Conservation (phyloP, 495 filamentous ascomycete genomes). For the Apiosordaria backusii region DNA sequence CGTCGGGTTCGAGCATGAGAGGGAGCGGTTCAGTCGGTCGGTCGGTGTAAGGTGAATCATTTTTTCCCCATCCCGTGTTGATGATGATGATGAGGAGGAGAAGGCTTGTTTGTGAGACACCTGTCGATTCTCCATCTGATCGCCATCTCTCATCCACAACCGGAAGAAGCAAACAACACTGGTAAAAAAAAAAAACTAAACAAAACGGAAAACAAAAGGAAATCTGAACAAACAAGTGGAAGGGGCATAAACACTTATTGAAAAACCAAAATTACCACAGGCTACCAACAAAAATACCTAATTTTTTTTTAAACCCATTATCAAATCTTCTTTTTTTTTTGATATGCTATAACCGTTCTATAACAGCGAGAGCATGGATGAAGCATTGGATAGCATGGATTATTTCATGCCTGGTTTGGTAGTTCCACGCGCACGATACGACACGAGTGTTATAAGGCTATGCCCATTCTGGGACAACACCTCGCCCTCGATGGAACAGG, state of each 20-base stretch:
- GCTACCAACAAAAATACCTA: too few relatives aligned
- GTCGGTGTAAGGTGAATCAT: not conserved
- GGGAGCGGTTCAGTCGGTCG: too few relatives aligned
- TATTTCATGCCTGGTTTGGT: too few relatives aligned
- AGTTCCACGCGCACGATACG: not conserved
- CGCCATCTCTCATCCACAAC: too few relatives aligned
- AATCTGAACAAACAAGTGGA: not conserved
- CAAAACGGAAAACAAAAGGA: not conserved
- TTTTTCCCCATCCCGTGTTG: not conserved
- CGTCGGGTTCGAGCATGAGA: too few relatives aligned
- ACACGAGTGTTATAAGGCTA: not conserved
- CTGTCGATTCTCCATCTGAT: too few relatives aligned
- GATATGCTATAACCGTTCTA: not conserved
- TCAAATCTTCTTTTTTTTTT: not conserved
- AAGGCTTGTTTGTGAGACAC: not conserved
- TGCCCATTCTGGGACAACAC: not conserved
- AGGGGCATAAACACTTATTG: too few relatives aligned
- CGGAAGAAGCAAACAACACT: not conserved
- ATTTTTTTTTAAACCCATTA: too few relatives aligned
- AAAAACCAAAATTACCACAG: too few relatives aligned
- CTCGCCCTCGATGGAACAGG: not conserved
- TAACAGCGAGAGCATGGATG: not conserved
- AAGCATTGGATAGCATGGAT: not conserved
- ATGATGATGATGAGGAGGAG: not conserved
- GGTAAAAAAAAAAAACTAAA: not conserved